Evolutionary conservation across 257 asterid genomes (phyloP).

Genomic region (Nicotiana tomentosiformis): DNA sequence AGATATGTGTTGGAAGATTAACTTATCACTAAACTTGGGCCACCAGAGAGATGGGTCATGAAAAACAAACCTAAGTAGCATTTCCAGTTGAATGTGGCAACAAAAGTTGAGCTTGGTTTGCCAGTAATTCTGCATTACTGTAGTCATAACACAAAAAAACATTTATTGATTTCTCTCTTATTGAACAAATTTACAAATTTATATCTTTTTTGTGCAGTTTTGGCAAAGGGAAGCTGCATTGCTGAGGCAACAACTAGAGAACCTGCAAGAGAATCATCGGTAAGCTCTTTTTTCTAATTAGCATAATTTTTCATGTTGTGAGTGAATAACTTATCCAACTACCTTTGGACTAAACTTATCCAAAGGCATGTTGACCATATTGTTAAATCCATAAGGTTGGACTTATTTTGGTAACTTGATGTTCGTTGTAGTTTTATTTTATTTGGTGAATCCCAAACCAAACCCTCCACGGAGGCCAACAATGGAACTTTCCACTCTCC

Average conservation of each 20-base stretch:
- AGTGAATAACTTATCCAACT: background rate
- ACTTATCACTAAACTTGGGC: background rate
- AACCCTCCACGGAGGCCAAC: background rate
- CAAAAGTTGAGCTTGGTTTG: background rate
- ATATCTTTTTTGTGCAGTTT: constrained; percentile 31
- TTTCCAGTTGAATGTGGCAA: background rate
- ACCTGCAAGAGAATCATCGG: constrained; percentile 61
- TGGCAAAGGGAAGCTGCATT: constrained; percentile 65
- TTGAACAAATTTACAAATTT: background rate
- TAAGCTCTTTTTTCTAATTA: constrained; percentile 12
- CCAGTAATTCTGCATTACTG: background rate
- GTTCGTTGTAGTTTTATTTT: background rate
- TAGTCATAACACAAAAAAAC: background rate
- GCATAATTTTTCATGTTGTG: background rate
- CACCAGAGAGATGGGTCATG: background rate
- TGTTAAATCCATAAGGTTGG: background rate
- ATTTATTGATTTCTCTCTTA: background rate
- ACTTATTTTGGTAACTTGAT: background rate
- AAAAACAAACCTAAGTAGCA: background rate
- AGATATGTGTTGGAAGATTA: background rate
- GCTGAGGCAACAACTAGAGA: constrained; percentile 57
- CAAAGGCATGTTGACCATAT: background rate
- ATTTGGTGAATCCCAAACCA: background rate
- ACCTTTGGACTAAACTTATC: background rate
- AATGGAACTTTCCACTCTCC: background rate